Evolutionary conservation across 139 green algal species (phyloP).

Genomic region (Picochlorum sp.): DNA sequence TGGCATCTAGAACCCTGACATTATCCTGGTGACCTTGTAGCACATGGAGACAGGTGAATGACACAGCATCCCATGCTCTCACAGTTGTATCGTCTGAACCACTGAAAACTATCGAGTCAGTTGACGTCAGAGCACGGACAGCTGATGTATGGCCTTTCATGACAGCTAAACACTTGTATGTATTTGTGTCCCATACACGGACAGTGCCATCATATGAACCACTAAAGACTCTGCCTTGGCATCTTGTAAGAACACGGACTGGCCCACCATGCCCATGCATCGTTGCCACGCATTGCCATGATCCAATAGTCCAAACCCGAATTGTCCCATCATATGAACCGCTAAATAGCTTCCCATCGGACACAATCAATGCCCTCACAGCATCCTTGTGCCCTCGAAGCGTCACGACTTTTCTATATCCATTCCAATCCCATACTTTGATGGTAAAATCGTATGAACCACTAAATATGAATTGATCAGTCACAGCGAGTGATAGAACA

Average conservation of each 20-base stretch:
- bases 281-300: slow-evolving; percentile 53
- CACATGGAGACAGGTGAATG: slow-evolving; percentile 67
- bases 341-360: slow-evolving; percentile 46
- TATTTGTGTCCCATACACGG: slow-evolving; percentile 65
- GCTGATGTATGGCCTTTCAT: slow-evolving; percentile 63
- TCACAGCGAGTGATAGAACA: slow-evolving; percentile 78
- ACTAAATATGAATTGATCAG: slow-evolving; percentile 65
- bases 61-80: slow-evolving; percentile 67
- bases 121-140: slow-evolving; percentile 67
- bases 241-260: slow-evolving; percentile 74
- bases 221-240: slow-evolving; percentile 57
- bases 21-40: slow-evolving; percentile 88
- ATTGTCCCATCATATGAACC: slow-evolving; percentile 71
- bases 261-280: slow-evolving; percentile 73
- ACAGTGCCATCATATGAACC: slow-evolving; percentile 85
- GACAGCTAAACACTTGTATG: slow-evolving; percentile 30
- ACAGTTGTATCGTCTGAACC: slow-evolving; percentile 85
- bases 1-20: slow-evolving; percentile 77
- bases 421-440: slow-evolving; percentile 71
- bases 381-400: slow-evolving; percentile 78
- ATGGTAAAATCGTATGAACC: slow-evolving; percentile 91
- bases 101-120: slow-evolving; percentile 58
- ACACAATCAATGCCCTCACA: slow-evolving; percentile 67
- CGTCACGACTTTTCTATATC: slow-evolving; percentile 57
- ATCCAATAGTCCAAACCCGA: slow-evolving; percentile 70